phyloP scores from a whole-genome alignment of 2,329 filamentous ascomycete genomes.

The Cladorrhinum sp. region DNA sequence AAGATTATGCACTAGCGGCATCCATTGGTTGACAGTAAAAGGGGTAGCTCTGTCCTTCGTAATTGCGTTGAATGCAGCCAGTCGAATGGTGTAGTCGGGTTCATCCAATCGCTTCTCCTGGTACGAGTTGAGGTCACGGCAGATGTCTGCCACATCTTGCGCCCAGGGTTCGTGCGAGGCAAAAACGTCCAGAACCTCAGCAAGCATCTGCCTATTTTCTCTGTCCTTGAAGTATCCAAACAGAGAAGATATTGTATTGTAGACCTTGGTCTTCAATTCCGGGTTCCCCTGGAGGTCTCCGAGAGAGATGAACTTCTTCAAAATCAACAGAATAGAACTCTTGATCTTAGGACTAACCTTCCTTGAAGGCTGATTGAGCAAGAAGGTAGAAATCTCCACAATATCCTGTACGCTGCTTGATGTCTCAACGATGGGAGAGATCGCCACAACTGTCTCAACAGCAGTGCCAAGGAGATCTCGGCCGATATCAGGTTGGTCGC shows the following conservation, averaged over 20 bases:
- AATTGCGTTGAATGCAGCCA: conserved; percentile 72
- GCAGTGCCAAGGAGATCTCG: conserved; percentile 76
- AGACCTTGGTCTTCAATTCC: conserved; percentile 63
- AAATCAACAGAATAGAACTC: conserved; percentile 71
- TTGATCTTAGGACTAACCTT: conserved; percentile 82
- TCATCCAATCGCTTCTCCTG: conserved; percentile 71
- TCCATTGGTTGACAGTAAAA: conserved; percentile 74
- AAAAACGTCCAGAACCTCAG: conserved; percentile 69
- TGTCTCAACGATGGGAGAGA: conserved; percentile 67
- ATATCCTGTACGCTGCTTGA: conserved; percentile 71
- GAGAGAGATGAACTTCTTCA: conserved; percentile 75
- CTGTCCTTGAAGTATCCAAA: conserved; percentile 90
- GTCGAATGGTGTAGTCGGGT: conserved; percentile 80
- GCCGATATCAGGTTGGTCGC: conserved; percentile 54
- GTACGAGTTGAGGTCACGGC: conserved; percentile 77
- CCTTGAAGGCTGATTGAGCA: conserved; percentile 81
- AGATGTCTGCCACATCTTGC: conserved; percentile 64
- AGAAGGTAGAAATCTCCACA: conserved; percentile 73
- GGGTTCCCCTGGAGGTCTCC: conserved; percentile 55
- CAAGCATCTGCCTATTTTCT: conserved; percentile 69
- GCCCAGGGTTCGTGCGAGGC: conserved; percentile 62
- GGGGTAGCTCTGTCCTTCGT: conserved; percentile 57
- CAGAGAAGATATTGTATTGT: conserved; percentile 71
- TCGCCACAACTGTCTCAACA: conserved; percentile 73
- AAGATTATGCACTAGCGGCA: conserved; percentile 83